These are phyloP conservation scores for Amanita jacksonii DNA, from an alignment of 768 basidiomycete species.

Conservation along the genomic window DNA sequence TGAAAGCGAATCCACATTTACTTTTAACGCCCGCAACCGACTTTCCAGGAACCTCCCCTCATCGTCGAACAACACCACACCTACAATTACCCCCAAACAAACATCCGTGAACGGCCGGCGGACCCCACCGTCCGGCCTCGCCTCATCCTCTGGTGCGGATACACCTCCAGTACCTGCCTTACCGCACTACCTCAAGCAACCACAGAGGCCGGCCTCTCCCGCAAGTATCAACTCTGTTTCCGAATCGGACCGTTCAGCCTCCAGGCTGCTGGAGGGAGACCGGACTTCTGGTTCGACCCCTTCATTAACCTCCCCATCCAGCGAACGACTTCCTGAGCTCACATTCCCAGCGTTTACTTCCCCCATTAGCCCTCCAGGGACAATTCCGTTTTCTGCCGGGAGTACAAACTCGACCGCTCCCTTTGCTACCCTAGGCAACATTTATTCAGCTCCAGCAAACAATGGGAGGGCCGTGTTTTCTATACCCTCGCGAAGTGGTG, in stretches of 20 bases:
- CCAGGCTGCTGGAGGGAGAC: too few species aligned
- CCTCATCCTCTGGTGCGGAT: not conserved
- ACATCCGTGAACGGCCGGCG: conserved; percentile 4
- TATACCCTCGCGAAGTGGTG: conserved; percentile 1
- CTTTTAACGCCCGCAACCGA: conserved; percentile 13
- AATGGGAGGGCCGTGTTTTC: conserved; percentile 9
- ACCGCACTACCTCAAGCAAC: conserved; percentile 2
- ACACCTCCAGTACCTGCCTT: conserved; percentile 5
- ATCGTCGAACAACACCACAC: not conserved
- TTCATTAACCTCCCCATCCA: too few species aligned
- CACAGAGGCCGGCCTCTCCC: not conserved
- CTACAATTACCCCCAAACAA: conserved; percentile 13
- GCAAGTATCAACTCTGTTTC: not conserved
- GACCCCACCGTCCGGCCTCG: not conserved
- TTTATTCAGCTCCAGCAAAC: conserved; percentile 3
- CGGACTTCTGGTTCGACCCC: too few species aligned
- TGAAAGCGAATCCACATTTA: conserved; percentile 16
- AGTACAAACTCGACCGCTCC: conserved; percentile 6
- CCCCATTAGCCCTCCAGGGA: not conserved
- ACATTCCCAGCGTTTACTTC: not conserved
- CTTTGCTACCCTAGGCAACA: conserved; percentile 8
- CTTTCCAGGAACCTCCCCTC: conserved; percentile 19
- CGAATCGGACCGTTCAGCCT: conserved; percentile 11
- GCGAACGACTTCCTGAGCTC: not conserved
- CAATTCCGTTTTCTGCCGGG: not conserved